Base-by-base conservation (phyloP, 2,329 filamentous ascomycete species). In the Trichoderma brevicompactum region DNA sequence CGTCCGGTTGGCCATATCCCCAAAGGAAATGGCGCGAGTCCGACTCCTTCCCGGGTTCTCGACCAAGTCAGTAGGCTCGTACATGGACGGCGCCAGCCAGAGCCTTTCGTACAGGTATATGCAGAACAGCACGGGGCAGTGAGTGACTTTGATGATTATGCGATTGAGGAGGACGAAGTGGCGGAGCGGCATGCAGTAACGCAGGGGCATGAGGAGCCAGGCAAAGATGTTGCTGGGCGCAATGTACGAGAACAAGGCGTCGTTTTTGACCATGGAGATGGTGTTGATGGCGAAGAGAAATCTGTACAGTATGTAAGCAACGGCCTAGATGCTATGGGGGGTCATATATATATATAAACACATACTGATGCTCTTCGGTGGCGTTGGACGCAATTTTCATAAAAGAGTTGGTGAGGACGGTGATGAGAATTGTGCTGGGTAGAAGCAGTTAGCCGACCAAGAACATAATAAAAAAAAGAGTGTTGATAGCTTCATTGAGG, bases 231-330 rank as follows among this genome's bases (percentile, higher is more conserved):
- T 98, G 13, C 91, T 90, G 0, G 94, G 94, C 1, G 94, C 91
- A 67, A 97, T 87, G 74, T 97, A 97, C 3, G 92, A 96, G 80
- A 98, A 98, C 0, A 97, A 81, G 0, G 93, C 91, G 75, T 98
- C 94, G n/a, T 95, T 97, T 77, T 97, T 98, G 69, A 97, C 94
- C 92, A 97, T 96, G 5, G 92, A 96, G 56, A 97, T 96, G 5
- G 94, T 96, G 74, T 97, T 98, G 76, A 98, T 93, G 0, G 94
- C 94, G 73, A 98, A 97, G 2, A 97, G 79, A 74, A 97, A 97
- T 66, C 83, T 86, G 67, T 71, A 43, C 7, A 62, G 38, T 7
- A 38, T 17, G 56, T 73, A 40, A 71, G 67, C 49, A 41, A 12
- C 6, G 19, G 1, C 12, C 7, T 10, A 7, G 36, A 10, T 38